These are phyloP conservation scores for Venturia aucupariae DNA, from an alignment of 2,329 filamentous ascomycete genomes.

Conservation along the genomic window DNA sequence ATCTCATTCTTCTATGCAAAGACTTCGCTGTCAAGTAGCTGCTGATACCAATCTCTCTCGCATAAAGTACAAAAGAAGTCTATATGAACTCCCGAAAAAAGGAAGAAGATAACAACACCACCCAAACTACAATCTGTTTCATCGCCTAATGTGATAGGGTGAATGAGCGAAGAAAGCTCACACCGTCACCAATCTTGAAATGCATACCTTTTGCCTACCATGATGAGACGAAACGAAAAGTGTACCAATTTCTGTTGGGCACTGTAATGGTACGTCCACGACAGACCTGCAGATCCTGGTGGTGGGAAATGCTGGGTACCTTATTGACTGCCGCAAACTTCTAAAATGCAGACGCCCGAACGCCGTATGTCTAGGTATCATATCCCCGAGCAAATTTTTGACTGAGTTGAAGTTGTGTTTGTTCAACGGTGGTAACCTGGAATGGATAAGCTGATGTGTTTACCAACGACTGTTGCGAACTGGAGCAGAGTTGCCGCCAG, in stretches of 20 bases:
- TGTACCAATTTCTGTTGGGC: not conserved
- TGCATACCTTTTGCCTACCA: conserved; percentile 7
- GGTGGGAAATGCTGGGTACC: not conserved
- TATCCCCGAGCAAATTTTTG: not conserved
- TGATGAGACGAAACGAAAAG: not conserved
- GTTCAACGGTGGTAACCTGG: conserved; percentile 9
- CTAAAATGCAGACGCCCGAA: conserved; percentile 8
- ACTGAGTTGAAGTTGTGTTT: not conserved
- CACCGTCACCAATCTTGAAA: conserved; percentile 1
- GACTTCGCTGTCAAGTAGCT: not conserved
- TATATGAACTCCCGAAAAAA: not conserved
- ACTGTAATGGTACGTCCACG: not conserved
- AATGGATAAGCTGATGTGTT: conserved; percentile 14
- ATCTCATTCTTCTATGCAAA: not conserved
- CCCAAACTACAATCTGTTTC: conserved; percentile 5
- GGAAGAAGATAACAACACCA: not conserved
- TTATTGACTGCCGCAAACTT: not conserved
- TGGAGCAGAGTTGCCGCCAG: conserved; percentile 31
- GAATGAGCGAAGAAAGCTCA: not conserved
- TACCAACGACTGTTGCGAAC: conserved; percentile 34
- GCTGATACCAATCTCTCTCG: not conserved
- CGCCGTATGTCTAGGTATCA: conserved; percentile 10
- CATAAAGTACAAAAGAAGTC: conserved; percentile 8
- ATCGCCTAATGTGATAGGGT: not conserved
- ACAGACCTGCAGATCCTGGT: not conserved